phyloP scores from a whole-genome alignment of 768 basidiomycete species.

The Kwoniella europaea region DNA sequence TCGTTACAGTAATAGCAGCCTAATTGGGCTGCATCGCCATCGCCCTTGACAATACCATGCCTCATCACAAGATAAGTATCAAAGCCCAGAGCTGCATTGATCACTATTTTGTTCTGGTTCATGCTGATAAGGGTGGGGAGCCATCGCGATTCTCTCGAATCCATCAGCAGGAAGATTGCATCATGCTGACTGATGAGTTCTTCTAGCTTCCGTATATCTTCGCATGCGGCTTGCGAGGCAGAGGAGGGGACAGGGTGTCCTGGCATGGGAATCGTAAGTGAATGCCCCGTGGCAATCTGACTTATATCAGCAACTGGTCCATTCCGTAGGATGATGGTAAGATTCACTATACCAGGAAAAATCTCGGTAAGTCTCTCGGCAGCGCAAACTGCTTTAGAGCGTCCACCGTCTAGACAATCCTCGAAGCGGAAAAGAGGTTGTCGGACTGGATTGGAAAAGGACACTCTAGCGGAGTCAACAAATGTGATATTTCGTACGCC shows the following conservation, averaged over 20 bases:
- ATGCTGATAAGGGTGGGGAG: constrained; percentile 86
- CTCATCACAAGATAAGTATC: constrained; percentile 97
- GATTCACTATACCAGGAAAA: constrained; percentile 86
- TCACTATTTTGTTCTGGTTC: constrained; percentile 86
- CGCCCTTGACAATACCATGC: constrained; percentile 67
- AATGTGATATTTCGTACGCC: constrained; percentile 92
- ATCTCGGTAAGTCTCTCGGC: constrained; percentile 83
- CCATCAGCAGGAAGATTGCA: constrained; percentile 91
- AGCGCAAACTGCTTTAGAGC: constrained; percentile 89
- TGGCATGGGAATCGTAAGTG: constrained; percentile 91
- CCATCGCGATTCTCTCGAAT: constrained; percentile 97
- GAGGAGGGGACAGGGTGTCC: constrained; percentile 83
- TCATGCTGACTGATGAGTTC: constrained; percentile 82
- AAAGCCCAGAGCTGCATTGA: constrained; percentile 94
- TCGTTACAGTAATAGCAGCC: constrained; percentile 99
- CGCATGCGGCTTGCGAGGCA: constrained; percentile 63
- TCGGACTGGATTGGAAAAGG: constrained; percentile 95
- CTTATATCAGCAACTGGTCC: background rate
- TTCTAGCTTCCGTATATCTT: constrained; percentile 69
- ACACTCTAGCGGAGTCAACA: constrained; percentile 86
- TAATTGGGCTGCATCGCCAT: constrained; percentile 58
- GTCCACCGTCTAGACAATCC: constrained; percentile 89
- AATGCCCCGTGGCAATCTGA: constrained; percentile 79
- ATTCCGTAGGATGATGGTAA: background rate
- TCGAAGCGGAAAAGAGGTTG: constrained; percentile 96